Evolutionary conservation across 805 yeast genomes (phyloP).

Genomic region (Starmerella apis): DNA sequence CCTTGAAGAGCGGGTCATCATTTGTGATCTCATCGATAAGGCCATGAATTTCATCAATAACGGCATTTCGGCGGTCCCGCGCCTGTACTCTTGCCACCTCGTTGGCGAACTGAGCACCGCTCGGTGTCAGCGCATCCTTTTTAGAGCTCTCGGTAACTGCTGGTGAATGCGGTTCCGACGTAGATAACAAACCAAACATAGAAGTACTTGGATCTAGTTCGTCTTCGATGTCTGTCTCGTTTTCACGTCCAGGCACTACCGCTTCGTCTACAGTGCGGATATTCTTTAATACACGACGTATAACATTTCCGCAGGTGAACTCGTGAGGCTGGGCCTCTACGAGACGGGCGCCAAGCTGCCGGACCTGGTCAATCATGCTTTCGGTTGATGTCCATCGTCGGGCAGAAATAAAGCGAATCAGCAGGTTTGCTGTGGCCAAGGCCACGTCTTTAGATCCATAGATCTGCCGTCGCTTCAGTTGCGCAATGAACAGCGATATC

Average conservation of each 20-base stretch:
- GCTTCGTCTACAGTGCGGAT: constrained; percentile 76
- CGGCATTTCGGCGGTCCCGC: constrained; percentile 25
- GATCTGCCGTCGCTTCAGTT: constrained; percentile 72
- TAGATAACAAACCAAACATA: constrained; percentile 77
- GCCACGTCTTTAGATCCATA: constrained; percentile 75
- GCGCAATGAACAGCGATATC: constrained; percentile 29
- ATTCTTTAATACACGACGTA: constrained; percentile 75
- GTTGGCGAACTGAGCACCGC: constrained; percentile 17
- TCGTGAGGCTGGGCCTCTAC: constrained; percentile 77
- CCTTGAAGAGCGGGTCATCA: constrained; percentile 81
- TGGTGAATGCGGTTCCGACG: not conserved
- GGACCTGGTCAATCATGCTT: constrained; percentile 59
- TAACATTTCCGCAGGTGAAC: constrained; percentile 79
- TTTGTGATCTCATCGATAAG: constrained; percentile 82
- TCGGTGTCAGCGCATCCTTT: constrained; percentile 16
- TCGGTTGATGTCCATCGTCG: constrained; percentile 76
- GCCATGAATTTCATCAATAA: constrained; percentile 50
- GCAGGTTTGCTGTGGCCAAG: constrained; percentile 70
- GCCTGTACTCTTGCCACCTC: constrained; percentile 18
- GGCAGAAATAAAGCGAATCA: constrained; percentile 79
- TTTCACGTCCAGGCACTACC: constrained; percentile 13
- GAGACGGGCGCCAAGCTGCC: constrained; percentile 59
- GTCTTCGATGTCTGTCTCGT: constrained; percentile 17
- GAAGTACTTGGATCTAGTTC: constrained; percentile 33
- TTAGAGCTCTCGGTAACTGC: not conserved